A percentile compares a stretch with the other conserved stretches of the same genome.
These are phyloP conservation scores for Lasiosphaeria hispida DNA, from an alignment of 495 filamentous ascomycete species.

Conservation along the genomic window DNA sequence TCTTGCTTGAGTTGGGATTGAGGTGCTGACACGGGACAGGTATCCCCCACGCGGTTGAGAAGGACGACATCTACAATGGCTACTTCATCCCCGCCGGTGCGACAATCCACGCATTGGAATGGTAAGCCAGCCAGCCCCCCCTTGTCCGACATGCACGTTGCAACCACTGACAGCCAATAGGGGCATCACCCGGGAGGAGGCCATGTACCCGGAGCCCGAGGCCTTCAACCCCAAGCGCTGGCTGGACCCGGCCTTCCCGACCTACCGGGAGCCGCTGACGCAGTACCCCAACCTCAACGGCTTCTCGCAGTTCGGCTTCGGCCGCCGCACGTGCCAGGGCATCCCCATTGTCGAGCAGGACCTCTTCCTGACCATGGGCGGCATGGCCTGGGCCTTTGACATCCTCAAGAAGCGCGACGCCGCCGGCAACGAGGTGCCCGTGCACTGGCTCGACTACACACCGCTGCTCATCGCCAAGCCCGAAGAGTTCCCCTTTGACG, in stretches of 20 bases:
- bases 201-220: conserved; percentile 59
- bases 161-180: conserved; percentile 31
- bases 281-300: conserved; percentile 53
- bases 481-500: conserved; percentile 45
- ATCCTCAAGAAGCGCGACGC: conserved; percentile 44
- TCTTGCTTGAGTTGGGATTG: not conserved
- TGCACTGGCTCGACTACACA: conserved; percentile 52
- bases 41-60: conserved; percentile 51
- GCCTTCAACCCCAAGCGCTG: conserved; percentile 55
- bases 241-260: conserved; percentile 50
- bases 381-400: conserved; percentile 58
- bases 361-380: conserved; percentile 56
- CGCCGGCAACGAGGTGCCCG: conserved; percentile 35
- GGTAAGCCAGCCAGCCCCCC: conserved; percentile 30
- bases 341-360: conserved; percentile 54
- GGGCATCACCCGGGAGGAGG: conserved; percentile 61
- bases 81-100: conserved; percentile 55
- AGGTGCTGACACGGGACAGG: conserved; percentile 24
- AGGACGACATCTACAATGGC: conserved; percentile 56
- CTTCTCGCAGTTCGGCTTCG: conserved; percentile 60
- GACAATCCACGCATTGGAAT: conserved; percentile 57
- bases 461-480: conserved; percentile 56
- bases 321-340: conserved; percentile 59
- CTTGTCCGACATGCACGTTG: not conserved
- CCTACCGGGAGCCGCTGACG: conserved; percentile 54